Base-by-base conservation (phyloP, 2,329 filamentous ascomycete species). In the Diaporthe destruens region DNA sequence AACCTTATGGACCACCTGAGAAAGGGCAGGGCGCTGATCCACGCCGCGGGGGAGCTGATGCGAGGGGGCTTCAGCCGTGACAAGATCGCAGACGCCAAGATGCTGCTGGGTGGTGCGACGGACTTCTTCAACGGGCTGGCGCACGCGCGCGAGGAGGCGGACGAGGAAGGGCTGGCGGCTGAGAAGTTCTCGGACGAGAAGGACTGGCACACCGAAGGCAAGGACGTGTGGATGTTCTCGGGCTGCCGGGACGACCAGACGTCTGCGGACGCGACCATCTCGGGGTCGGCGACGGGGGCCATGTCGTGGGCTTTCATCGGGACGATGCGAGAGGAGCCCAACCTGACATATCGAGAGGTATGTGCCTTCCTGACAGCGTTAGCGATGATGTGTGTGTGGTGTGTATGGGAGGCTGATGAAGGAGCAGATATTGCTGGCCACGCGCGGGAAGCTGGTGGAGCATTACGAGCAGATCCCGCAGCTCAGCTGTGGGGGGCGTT, bases 1-100 rank as follows among this genome's bases (percentile, higher is more conserved):
- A 86, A 82, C 73, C 77, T 90, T 29, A 81, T 90, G 71, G 86
- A 90, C 78, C 89, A 89, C 59, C 76, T 90, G 42, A 84, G 86
- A 74, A 80, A 85, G 51, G 89, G 89, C 0, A 80, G 86, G 1
- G 79, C 81, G 20, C 82, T 91, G 25, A 80, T 88, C 3, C 78
- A 80, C n/a, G 85, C 87, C 61, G 89, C 88, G 2, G 80, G 81
- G 12, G 77, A 84, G 51, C 80, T 90, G 1, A 82, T 90, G 44
- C 80, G 84, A 32, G 86, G 87, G 4, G 86, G 86, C 20, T 87
- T 88, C 76, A 79, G 76, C 44, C 75, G 81, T 34, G 77, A 82
- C 59, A 86, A 86, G 70, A 70, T 88, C 3, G 82, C 82, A 14
- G 87, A 88, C 73, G 88, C 88, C 25, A 80, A 84, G 73, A 82